phyloP scores from a whole-genome alignment of 2,329 filamentous ascomycete species.

The Cladosporium sp. region DNA sequence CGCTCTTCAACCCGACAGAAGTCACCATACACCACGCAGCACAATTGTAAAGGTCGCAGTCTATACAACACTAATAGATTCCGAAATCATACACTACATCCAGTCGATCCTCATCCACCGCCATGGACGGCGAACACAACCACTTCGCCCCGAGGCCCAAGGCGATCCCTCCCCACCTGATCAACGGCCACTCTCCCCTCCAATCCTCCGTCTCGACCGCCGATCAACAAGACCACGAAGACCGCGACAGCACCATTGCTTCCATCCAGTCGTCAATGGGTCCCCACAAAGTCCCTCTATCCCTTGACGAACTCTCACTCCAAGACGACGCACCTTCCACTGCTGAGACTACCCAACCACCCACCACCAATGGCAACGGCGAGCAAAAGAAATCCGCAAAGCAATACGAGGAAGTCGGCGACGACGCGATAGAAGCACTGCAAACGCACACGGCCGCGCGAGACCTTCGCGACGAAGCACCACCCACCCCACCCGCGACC shows the following conservation, averaged over 20 bases:
- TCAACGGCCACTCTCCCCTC: slow-evolving; percentile 53
- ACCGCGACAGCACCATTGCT: slow-evolving; percentile 54
- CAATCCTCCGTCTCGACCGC: slow-evolving; percentile 36
- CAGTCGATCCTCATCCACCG: slow-evolving; percentile 4
- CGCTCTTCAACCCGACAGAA: not conserved
- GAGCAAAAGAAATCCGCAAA: slow-evolving; percentile 16
- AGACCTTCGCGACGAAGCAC: slow-evolving; percentile 50
- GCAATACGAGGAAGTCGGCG: slow-evolving; percentile 39
- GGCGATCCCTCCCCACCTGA: slow-evolving; percentile 54
- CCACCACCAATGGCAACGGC: not conserved
- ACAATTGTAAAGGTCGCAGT: not conserved
- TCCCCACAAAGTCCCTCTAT: slow-evolving; percentile 42
- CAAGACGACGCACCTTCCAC: not conserved
- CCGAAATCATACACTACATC: no score
- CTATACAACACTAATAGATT: not conserved
- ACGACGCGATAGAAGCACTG: slow-evolving; percentile 37
- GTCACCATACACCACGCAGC: not conserved
- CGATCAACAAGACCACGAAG: slow-evolving; percentile 45
- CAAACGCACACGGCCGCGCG: slow-evolving; percentile 36
- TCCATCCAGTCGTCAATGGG: slow-evolving; percentile 57
- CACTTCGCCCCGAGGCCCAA: slow-evolving; percentile 35
- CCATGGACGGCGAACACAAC: slow-evolving; percentile 42
- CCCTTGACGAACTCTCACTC: slow-evolving; percentile 34
- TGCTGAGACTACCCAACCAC: not conserved
- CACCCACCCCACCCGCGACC: slow-evolving; percentile 49